Evolutionary conservation across 1,284 basidiomycete species (phyloP).

Genomic region (Kwoniella shivajii): DNA sequence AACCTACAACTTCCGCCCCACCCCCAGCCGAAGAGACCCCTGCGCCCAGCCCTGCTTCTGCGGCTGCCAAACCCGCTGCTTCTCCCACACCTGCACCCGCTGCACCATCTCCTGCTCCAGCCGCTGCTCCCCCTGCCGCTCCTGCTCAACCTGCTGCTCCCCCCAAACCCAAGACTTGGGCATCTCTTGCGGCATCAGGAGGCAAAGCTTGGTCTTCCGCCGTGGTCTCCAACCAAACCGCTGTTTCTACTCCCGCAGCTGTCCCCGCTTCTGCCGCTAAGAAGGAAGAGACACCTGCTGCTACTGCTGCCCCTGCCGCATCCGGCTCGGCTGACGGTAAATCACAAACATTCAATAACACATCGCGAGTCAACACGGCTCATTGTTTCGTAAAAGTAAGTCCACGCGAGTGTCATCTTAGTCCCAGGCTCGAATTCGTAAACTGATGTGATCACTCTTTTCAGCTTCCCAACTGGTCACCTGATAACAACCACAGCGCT

Average conservation of each 20-base stretch:
- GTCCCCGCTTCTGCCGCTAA: slow-evolving; percentile 55
- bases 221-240: slow-evolving; percentile 48
- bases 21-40: slow-evolving; percentile 25
- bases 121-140: slow-evolving; percentile 41
- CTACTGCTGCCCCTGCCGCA: slow-evolving; percentile 27
- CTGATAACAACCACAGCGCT: slow-evolving; percentile 51
- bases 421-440: neutral
- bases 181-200: slow-evolving; percentile 77
- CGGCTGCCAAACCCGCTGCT: slow-evolving; percentile 15
- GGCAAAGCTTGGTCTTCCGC: slow-evolving; percentile 62
- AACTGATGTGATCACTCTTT: slow-evolving; percentile 3
- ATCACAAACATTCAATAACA: slow-evolving; percentile 63
- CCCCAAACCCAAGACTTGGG: slow-evolving; percentile 73
- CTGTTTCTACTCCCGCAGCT: slow-evolving; percentile 52
- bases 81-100: slow-evolving; percentile 20
- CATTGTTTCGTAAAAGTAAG: slow-evolving; percentile 87
- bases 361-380: slow-evolving; percentile 65
- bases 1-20: slow-evolving; percentile 24
- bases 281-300: slow-evolving; percentile 16
- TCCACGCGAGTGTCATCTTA: slow-evolving; percentile 11
- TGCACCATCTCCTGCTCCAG: slow-evolving; percentile 21
- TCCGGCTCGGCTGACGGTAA: slow-evolving; percentile 30
- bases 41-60: slow-evolving; percentile 18
- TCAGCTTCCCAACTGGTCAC: slow-evolving; percentile 55
- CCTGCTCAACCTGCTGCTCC: slow-evolving; percentile 31